A percentile compares a stretch with the other conserved stretches of the same genome.
phyloP scores from a whole-genome alignment of 106 monocot species.

The Allium fistulosum region DNA sequence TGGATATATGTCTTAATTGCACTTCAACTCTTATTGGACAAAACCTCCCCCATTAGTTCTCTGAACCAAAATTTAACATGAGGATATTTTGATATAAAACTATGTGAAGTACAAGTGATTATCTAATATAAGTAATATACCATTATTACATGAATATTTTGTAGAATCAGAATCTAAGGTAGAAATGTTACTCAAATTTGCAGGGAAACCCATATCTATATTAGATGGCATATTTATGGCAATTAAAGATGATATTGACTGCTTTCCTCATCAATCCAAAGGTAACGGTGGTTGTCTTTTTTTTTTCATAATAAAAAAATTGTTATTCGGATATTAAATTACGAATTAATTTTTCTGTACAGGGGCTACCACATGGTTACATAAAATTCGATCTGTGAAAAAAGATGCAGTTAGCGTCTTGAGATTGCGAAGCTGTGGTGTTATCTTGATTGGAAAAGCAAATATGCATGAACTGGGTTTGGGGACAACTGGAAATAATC shows the following conservation, averaged over 20 bases:
- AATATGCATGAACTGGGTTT: constrained; percentile 98
- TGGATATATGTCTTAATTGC: too few relatives aligned
- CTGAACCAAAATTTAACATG: too few relatives aligned
- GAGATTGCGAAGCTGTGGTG: constrained; percentile 84
- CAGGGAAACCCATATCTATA: constrained; percentile 84
- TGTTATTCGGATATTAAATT: not conserved
- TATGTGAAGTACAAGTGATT: too few relatives aligned
- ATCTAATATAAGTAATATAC: too few relatives aligned
- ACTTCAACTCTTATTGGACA: too few relatives aligned
- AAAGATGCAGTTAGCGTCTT: constrained; percentile 88
- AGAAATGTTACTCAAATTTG: not conserved
- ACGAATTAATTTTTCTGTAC: not conserved
- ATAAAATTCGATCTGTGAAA: constrained; percentile 46
- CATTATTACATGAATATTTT: too few relatives aligned
- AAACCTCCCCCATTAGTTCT: too few relatives aligned
- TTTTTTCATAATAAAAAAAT: not conserved
- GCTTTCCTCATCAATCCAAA: constrained; percentile 78
- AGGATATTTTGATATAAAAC: too few relatives aligned
- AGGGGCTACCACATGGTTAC: constrained; percentile 83
- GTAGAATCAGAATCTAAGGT: not conserved
- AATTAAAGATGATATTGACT: constrained; percentile 97
- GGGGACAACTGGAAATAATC: constrained; percentile 93
- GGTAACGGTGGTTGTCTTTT: constrained; percentile 17
- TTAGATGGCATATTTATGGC: constrained; percentile 94
- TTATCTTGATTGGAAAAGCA: constrained; percentile 88